A percentile compares a stretch with the other conserved stretches of the same genome.
phyloP scores from a whole-genome alignment of 2,329 filamentous ascomycete species.

The Hypoxylon sp. region DNA sequence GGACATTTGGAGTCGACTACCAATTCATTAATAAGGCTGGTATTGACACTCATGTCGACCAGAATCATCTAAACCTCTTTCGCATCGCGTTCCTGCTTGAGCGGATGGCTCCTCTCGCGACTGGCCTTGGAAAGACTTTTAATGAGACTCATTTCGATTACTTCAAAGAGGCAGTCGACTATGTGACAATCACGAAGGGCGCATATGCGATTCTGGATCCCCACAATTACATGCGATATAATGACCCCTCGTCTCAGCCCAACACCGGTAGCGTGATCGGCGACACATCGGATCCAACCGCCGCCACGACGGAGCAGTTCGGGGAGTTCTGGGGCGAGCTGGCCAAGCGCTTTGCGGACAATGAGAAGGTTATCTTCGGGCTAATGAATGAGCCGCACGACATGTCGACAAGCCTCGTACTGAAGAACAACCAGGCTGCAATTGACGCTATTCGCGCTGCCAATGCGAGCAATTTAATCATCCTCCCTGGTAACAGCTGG shows the following conservation, averaged over 20 bases:
- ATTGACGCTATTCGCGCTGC: slow-evolving; percentile 62
- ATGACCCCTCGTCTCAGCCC: slow-evolving; percentile 65
- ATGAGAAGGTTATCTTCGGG: slow-evolving; percentile 65
- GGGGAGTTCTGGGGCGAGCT: slow-evolving; percentile 66
- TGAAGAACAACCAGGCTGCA: slow-evolving; percentile 64
- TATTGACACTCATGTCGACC: slow-evolving; percentile 62
- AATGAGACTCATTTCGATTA: slow-evolving; percentile 65
- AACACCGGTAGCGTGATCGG: slow-evolving; percentile 65
- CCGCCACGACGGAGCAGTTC: slow-evolving; percentile 64
- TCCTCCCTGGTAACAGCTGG: slow-evolving; percentile 66
- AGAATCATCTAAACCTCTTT: slow-evolving; percentile 65
- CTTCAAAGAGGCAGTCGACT: slow-evolving; percentile 64
- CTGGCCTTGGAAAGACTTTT: slow-evolving; percentile 64
- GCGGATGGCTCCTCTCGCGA: slow-evolving; percentile 64
- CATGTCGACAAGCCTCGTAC: slow-evolving; percentile 62
- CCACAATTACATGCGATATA: slow-evolving; percentile 70
- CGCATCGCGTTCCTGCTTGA: slow-evolving; percentile 66
- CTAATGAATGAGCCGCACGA: slow-evolving; percentile 68
- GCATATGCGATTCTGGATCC: slow-evolving; percentile 65
- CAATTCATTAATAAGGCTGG: slow-evolving; percentile 63
- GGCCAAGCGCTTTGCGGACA: slow-evolving; percentile 61
- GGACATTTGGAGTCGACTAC: slow-evolving; percentile 65
- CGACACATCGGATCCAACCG: slow-evolving; percentile 60
- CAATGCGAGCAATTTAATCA: slow-evolving; percentile 63
- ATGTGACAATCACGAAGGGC: slow-evolving; percentile 64